Percentiles rank a stretch among this genome's conserved stretches.
Evolutionary conservation across 176 grass and related monocot genomes (phyloP).

Genomic region (Poa annua): DNA sequence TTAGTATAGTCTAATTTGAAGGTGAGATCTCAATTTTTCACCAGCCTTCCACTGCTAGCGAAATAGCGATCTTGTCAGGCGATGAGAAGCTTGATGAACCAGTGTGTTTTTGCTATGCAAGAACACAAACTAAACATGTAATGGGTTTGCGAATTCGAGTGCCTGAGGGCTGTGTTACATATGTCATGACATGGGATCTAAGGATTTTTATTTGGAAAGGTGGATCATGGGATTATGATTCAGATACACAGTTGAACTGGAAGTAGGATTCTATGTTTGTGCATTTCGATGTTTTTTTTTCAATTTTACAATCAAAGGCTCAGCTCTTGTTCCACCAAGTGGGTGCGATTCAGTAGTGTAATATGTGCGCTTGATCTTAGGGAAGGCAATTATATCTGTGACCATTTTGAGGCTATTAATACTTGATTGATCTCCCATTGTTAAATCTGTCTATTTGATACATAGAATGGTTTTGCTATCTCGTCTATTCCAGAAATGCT

Average conservation of each 20-base stretch:
- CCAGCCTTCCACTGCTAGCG: not conserved
- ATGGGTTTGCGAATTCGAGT: not conserved
- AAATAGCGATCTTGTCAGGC: not conserved
- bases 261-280: not conserved
- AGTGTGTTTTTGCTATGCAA: not conserved
- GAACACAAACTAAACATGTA: not conserved
- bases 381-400: not conserved
- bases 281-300: not conserved
- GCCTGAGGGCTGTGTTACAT: not conserved
- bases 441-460: not conserved
- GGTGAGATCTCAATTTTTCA: not conserved
- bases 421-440: slow-evolving; percentile 1
- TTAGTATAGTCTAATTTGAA: not conserved
- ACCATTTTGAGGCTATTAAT: not conserved
- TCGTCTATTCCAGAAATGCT: not conserved
- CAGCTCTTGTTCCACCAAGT: not conserved
- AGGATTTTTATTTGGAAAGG: not conserved
- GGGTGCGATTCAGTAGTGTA: not conserved
- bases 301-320: not conserved
- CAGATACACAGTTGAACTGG: not conserved
- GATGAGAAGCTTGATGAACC: not conserved
- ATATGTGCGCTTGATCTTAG: not conserved
- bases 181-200: slow-evolving; percentile 17
- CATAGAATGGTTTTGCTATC: not conserved
- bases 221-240: slow-evolving; percentile 2